Conservation (phyloP, 208 protist species). For the Tritrichomonas foetus region DNA sequence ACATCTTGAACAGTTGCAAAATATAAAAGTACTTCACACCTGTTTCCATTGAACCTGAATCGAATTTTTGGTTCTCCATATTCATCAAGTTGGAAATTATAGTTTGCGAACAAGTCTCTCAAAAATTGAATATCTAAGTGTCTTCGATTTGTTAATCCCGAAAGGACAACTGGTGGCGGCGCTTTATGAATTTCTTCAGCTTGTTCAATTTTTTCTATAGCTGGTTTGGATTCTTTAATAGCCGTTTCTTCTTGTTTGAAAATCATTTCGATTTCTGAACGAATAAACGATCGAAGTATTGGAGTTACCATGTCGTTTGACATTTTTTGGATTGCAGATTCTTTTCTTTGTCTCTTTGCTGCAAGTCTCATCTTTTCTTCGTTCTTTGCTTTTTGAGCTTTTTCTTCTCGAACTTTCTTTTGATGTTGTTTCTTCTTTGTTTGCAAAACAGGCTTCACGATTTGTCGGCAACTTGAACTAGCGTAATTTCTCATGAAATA, state of each 20-base stretch:
- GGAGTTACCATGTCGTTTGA: background rate
- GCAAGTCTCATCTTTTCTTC: background rate
- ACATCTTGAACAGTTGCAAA: background rate
- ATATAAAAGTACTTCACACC: background rate
- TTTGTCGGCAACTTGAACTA: background rate
- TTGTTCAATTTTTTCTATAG: background rate
- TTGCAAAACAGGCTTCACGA: background rate
- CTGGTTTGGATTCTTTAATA: background rate
- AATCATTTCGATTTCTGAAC: background rate
- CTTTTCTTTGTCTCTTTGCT: background rate
- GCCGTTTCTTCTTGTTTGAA: background rate
- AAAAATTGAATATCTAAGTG: background rate
- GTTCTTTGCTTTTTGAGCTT: background rate
- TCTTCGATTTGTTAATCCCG: background rate
- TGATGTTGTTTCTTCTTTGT: background rate
- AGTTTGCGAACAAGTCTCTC: background rate
- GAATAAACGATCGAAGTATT: background rate
- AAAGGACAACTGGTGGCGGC: background rate
- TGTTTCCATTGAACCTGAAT: background rate
- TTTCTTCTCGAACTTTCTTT: background rate
- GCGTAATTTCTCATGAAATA: background rate
- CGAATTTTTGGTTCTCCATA: background rate
- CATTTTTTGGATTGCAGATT: background rate
- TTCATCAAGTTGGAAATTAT: background rate
- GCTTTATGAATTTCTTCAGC: background rate